Evolutionary conservation across 306 rosid species (phyloP), one percentile per base, ranked within the genome.

Genomic region (Mimosa pudica): DNA sequence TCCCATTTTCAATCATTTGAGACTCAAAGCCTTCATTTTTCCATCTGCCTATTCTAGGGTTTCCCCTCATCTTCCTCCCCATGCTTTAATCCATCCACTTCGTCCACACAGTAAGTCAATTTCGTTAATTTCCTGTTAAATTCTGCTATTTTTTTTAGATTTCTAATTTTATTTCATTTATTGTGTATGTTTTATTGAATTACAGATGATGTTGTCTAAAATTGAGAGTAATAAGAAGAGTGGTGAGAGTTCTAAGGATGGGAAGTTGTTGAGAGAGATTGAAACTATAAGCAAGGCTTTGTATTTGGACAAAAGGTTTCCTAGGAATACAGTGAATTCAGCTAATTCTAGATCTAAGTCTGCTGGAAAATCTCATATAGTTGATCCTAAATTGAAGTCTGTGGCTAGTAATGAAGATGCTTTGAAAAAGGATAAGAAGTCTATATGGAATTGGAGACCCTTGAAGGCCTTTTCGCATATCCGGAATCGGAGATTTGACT

Each of bases 361-460:
- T 58, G 7, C 57, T 7, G 90, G 86, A 20, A 87, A 82, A 81
- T 13, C 78, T 9, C 77, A 18, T 10, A 58, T 80, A 24, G 67
- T 79, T 30, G 93, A 92, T 71, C 55, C 88, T 1, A 85, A 86
- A 75, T 82, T 69, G 17, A 88, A 82, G 78, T 67, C 62, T 9
- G 86, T 85, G 82, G 81, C 49, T 12, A 71, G 42, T 33, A 80
- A 83, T 52, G 93, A 87, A 30, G 90, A 89, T 51, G 65, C 70
- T 44, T 55, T 77, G 32, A 81, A 69, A 70, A 92, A 92, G 88
- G 98, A 95, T 63, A 95, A 95, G 92, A 92, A 86, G 82, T 92
- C 96, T 24, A 82, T 85, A 67, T 95, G 98, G 98, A 83, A 85
- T 83, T 94, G 98, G 97, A 94, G 85, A 83, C 77, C 90, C 9